phyloP scores from a whole-genome alignment of 2,329 filamentous ascomycete genomes.

The Trichoderma sp. region DNA sequence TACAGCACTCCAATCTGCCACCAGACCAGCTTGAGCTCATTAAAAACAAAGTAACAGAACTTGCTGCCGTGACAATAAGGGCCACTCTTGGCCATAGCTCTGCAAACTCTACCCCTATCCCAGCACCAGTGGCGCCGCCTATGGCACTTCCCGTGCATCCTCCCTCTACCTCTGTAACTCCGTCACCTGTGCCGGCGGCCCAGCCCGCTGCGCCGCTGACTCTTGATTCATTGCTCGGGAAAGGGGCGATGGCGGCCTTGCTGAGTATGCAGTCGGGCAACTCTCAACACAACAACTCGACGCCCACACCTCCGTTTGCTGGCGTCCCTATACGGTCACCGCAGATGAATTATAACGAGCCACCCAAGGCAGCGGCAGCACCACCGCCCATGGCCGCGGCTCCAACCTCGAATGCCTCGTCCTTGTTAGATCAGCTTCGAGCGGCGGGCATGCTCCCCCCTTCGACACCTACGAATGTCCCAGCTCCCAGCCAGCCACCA shows the following conservation, averaged over 20 bases:
- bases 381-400: constrained; percentile 1
- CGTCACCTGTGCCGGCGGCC: constrained; percentile 40
- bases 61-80: constrained; percentile 66
- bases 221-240: constrained; percentile 62
- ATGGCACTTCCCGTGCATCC: constrained; percentile 38
- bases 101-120: constrained; percentile 48
- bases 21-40: constrained; percentile 82
- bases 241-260: constrained; percentile 62
- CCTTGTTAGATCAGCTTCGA: constrained; percentile 69
- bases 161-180: constrained; percentile 42
- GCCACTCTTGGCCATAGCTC: constrained; percentile 49
- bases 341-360: constrained; percentile 48
- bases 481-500: constrained; percentile 40
- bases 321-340: constrained; percentile 54
- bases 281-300: constrained; percentile 51
- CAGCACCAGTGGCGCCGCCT: constrained; percentile 43
- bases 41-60: constrained; percentile 79
- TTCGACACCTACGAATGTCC: constrained; percentile 45
- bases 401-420: constrained; percentile 9
- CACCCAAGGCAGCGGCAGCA: constrained; percentile 32
- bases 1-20: constrained; percentile 77
- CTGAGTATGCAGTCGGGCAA: constrained; percentile 59
- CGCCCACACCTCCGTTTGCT: constrained; percentile 45
- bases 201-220: constrained; percentile 48
- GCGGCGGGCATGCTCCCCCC: constrained; percentile 67